These are phyloP conservation scores for Picea mariana DNA, from an alignment of 83 land plant species.

Conservation along the genomic window DNA sequence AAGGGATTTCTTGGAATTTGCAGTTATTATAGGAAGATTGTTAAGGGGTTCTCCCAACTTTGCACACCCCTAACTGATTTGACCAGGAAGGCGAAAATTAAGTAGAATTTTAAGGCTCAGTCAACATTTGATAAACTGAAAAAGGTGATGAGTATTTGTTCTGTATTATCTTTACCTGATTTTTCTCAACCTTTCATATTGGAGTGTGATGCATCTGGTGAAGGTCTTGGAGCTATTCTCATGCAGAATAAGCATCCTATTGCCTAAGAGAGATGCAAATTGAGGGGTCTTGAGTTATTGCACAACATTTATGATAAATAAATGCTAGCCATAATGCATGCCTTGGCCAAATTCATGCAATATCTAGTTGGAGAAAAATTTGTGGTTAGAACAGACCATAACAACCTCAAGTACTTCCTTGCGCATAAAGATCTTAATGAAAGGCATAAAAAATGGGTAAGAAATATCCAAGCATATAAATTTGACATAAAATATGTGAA, in stretches of 20 bases:
- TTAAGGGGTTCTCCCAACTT: not conserved
- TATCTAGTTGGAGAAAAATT: not conserved
- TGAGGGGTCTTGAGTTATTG: not conserved
- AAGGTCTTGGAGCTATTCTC: not conserved
- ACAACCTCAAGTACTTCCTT: not conserved
- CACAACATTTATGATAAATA: not conserved
- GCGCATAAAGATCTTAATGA: not conserved
- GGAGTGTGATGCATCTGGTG: slow-evolving; percentile 10
- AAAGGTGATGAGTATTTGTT: not conserved
- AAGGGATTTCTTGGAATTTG: slow-evolving; percentile 17
- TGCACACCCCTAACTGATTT: not conserved
- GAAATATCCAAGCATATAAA: not conserved
- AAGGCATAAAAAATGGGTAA: not conserved
- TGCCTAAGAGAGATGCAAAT: not conserved
- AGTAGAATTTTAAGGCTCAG: too few species aligned
- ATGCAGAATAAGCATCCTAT: not conserved
- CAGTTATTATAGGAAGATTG: slow-evolving; percentile 15
- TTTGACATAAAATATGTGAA: not conserved
- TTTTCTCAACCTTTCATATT: not conserved
- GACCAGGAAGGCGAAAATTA: not conserved
- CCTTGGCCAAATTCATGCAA: not conserved
- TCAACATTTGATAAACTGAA: not conserved
- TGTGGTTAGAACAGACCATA: not conserved
- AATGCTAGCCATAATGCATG: not conserved
- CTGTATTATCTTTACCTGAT: not conserved